Evolutionary conservation across 2,329 filamentous ascomycete species (phyloP), one percentile per base, ranked within the genome.

Genomic region (Penicillium sp.): DNA sequence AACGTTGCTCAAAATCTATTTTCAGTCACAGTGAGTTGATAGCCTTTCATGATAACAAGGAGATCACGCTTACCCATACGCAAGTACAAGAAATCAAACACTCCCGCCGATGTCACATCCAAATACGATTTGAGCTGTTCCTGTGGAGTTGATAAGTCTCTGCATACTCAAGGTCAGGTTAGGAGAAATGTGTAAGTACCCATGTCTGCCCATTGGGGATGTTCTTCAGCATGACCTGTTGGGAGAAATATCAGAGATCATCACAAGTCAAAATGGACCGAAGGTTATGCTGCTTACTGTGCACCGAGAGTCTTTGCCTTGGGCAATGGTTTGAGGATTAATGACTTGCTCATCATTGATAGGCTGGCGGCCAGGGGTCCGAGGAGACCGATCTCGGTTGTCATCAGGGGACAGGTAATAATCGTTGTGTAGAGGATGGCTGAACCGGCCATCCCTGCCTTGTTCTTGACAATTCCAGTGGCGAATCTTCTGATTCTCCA

Each of bases 61-160:
- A n/a, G 25, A 18, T 40, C 23, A 12, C 23, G 59, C 71, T 66
- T 66, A 79, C 85, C 84, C 65, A 97, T 97, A 37, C 94, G 87
- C 50, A 97, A 77, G 71, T 99, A 99, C 80, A 96, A 86, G 73
- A 97, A 97, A 69, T 97, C 92, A 71, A 95, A 97, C 59, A 88
- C 87, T 27, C 91, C 92, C 74, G 82, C 85, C 71, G 87, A 90
- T 15, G 86, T 89, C 59, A 88, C 81, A 67, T 97, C 90, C 14
- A 97, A 81, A 53, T 95, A 87, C 0, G 80, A 75, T 78, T 95
- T 95, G 15, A 97, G 77, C 77, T 89, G 87, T 0, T 81, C 78
- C 73, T 91, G 51, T 26, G 41, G 18, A 6, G 33, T 11, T 12
- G 12, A 18, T 57, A 18, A 61, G 69, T 44, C 29, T 68, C 64